Evolutionary conservation across 495 filamentous ascomycete species (phyloP).

Genomic region (Eremomyces bilateralis): DNA sequence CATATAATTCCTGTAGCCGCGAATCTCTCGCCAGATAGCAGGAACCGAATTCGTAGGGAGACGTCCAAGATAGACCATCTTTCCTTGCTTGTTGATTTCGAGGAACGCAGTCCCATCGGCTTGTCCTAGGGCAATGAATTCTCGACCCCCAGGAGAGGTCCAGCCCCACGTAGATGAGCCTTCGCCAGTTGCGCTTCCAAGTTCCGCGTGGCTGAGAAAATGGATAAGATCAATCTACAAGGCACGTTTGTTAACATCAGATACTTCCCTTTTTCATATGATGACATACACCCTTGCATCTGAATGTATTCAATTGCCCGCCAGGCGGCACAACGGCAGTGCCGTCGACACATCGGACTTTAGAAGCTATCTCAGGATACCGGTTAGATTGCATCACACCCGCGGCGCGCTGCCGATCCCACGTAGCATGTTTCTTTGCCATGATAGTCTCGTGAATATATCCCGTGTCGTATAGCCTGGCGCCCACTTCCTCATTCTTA

Average conservation of each 20-base stretch:
- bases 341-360: not conserved
- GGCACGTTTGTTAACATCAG: not conserved
- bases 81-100: constrained; percentile 4
- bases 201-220: constrained; percentile 1
- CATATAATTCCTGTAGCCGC: constrained; percentile 24
- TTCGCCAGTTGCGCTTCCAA: not conserved
- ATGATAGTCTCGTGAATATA: not conserved
- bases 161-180: constrained; percentile 1
- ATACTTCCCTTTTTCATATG: not conserved
- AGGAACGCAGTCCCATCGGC: constrained; percentile 7
- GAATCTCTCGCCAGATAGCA: constrained; percentile 29
- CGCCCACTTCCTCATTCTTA: too few relatives aligned
- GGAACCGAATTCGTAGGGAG: constrained; percentile 25
- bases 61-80: constrained; percentile 6
- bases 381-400: not conserved
- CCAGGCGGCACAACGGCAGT: not conserved
- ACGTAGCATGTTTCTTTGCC: not conserved
- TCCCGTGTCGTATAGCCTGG: not conserved
- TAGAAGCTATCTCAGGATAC: not conserved
- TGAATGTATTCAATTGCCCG: not conserved
- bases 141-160: constrained; percentile 3
- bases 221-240: constrained; percentile 1
- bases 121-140: constrained; percentile 7
- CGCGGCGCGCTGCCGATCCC: not conserved
- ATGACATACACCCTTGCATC: not conserved